Evolutionary conservation across 2,329 filamentous ascomycete genomes (phyloP).

Genomic region (Apiospora rasikravindrae): DNA sequence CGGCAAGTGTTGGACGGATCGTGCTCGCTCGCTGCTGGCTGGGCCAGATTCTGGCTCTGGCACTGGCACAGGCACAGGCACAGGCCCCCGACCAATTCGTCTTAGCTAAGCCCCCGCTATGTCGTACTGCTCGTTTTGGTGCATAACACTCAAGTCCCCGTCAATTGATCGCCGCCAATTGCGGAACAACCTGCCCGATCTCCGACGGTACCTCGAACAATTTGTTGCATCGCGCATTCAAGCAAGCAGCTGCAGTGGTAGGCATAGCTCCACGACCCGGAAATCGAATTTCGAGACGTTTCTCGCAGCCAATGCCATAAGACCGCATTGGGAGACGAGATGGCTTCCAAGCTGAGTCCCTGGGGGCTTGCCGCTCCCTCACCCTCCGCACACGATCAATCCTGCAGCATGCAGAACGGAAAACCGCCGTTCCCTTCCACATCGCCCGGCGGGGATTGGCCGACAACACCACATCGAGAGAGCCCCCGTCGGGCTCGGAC

Average conservation of each 20-base stretch:
- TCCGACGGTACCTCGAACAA: slow-evolving; percentile 10
- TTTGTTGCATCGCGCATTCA: slow-evolving; percentile 11
- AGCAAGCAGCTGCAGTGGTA: not conserved
- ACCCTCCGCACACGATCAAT: slow-evolving; percentile 35
- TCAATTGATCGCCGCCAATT: not conserved
- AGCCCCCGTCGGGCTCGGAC: slow-evolving; percentile 23
- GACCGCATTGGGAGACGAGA: slow-evolving; percentile 25
- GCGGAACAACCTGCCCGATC: slow-evolving; percentile 4
- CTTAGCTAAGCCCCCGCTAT: not conserved
- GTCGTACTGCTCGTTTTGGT: not conserved
- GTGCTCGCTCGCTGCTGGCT: not conserved
- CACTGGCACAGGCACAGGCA: too few species aligned
- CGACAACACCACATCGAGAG: slow-evolving; percentile 28
- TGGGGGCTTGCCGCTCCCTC: slow-evolving; percentile 36
- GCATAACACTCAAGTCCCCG: not conserved
- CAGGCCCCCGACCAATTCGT: too few species aligned
- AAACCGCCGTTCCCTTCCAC: slow-evolving; percentile 23
- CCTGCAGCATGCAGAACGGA: slow-evolving; percentile 20
- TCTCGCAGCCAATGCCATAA: slow-evolving; percentile 7
- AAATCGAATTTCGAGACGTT: not conserved
- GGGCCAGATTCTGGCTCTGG: not conserved
- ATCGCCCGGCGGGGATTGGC: slow-evolving; percentile 31
- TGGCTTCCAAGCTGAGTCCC: slow-evolving; percentile 40
- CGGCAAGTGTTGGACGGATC: slow-evolving; percentile 11
- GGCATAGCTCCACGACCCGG: not conserved